Evolutionary conservation across 2,329 filamentous ascomycete genomes (phyloP), one percentile per base, ranked within the genome.

Genomic region (Cercospora nicotianae): DNA sequence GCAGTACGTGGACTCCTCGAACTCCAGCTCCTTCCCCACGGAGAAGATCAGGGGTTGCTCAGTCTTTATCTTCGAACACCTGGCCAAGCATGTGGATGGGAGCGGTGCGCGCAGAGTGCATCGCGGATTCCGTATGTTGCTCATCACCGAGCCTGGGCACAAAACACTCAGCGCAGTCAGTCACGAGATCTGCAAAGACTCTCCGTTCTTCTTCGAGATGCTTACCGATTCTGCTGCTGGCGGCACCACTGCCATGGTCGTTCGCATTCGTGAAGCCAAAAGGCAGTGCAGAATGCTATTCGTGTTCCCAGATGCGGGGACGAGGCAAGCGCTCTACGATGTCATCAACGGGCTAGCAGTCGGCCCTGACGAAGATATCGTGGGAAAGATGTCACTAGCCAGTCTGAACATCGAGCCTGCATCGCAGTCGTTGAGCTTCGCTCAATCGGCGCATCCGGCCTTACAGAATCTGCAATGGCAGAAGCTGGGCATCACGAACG

Each of bases 91-190:
- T 72, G 88, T 85, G 51, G 90, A 92, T 69, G 91, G 91, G 0
- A 89, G 88, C 0, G 92, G 92, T 0, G 87, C 86, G 59, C 88
- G 92, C 53, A 88, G 83, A 65, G 87, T 90, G 75, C 93, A 97
- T 77, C 87, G 90, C 51, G 93, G 94, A 0, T 95, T 90, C 80
- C 88, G 94, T 23, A 81, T 97, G 58, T 87, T 91, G 8, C 85
- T 96, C 16, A 87, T 94, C 36, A 96, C 93, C 0, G 91, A 90
- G 8, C 87, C 92, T 2, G 89, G 87, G 69, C 91, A 89, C 62
- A 92, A 94, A 77, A 91, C 90, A 0, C 81, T 96, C 39, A 93
- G 90, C 76, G 90, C 89, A 53, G 86, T 95, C 62, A 90, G 89
- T 67, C 91, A 95, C 76, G 83, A 86, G 13, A 86, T 94, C 57